Evolutionary conservation across 2,329 filamentous ascomycete species (phyloP).

Genomic region (Pseudogymnoascus sp.): DNA sequence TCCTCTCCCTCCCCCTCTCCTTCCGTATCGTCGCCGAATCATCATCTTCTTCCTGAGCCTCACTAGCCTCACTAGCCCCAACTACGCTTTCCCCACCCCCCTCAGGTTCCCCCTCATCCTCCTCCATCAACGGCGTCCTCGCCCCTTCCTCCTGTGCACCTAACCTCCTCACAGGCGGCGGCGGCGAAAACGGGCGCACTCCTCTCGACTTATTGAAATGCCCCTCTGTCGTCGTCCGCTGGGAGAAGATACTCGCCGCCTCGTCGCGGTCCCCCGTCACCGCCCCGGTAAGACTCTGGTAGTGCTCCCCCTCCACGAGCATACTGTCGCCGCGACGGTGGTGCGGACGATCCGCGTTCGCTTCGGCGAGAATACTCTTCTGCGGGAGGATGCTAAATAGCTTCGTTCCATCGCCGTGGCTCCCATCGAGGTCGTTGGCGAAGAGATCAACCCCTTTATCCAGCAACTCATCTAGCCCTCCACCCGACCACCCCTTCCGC

Average conservation of each 20-base stretch:
- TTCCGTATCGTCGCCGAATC: not conserved
- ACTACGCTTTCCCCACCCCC: not conserved
- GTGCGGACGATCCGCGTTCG: slow-evolving; percentile 20
- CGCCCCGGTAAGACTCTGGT: slow-evolving; percentile 51
- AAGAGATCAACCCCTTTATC: slow-evolving; percentile 59
- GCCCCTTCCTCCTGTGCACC: slow-evolving; percentile 15
- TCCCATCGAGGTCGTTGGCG: slow-evolving; percentile 33
- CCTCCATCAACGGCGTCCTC: slow-evolving; percentile 14
- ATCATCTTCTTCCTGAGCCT: not conserved
- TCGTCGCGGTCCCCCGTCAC: slow-evolving; percentile 29
- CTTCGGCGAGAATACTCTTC: slow-evolving; percentile 55
- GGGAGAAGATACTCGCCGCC: slow-evolving; percentile 47
- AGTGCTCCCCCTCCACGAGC: slow-evolving; percentile 44
- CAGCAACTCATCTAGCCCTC: slow-evolving; percentile 58
- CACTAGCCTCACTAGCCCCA: not conserved
- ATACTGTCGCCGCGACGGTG: slow-evolving; percentile 49
- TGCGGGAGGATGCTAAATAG: slow-evolving; percentile 59
- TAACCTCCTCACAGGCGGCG: slow-evolving; percentile 30
- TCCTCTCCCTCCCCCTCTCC: slow-evolving; percentile 12
- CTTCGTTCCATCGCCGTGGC: slow-evolving; percentile 35
- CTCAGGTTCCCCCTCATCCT: slow-evolving; percentile 11
- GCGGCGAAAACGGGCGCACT: slow-evolving; percentile 54
- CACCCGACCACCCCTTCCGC: slow-evolving; percentile 60
- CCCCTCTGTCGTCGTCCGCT: slow-evolving; percentile 25
- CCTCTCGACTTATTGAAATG: slow-evolving; percentile 45